Conservation (phyloP, 164 flowering plant species). For the Vitis rupestris region DNA sequence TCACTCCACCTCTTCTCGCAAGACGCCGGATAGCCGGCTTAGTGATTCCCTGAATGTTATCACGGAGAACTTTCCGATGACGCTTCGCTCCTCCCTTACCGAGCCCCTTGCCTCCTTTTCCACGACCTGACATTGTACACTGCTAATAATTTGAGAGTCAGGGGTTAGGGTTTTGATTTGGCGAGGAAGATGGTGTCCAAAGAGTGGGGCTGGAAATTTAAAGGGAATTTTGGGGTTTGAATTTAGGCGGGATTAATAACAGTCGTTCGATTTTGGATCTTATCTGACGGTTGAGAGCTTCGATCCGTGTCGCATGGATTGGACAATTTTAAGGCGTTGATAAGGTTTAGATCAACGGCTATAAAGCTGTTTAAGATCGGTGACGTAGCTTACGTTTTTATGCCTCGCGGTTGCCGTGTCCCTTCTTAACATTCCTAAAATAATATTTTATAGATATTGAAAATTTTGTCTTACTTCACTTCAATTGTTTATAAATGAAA, state of each 20-base stretch:
- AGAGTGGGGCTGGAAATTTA: neutral
- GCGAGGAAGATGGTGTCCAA: neutral
- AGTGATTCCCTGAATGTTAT: slow-evolving; percentile 27
- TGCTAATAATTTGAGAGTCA: too few relatives aligned
- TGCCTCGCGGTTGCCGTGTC: too few relatives aligned
- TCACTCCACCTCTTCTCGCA: slow-evolving; percentile 25
- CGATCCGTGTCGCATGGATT: neutral
- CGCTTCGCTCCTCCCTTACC: slow-evolving; percentile 29
- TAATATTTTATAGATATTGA: too few relatives aligned
- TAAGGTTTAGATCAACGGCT: neutral
- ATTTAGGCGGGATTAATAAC: neutral
- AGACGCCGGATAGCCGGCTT: slow-evolving; percentile 26
- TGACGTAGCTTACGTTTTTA: too few relatives aligned
- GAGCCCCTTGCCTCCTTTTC: slow-evolving; percentile 26
- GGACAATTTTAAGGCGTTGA: neutral
- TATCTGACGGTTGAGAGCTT: neutral
- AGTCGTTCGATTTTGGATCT: neutral
- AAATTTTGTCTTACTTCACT: too few relatives aligned
- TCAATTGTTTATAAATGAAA: too few relatives aligned
- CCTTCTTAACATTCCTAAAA: too few relatives aligned
- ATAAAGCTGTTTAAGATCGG: too few relatives aligned
- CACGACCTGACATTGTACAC: slow-evolving; percentile 21
- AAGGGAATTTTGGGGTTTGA: neutral
- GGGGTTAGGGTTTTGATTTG: neutral
- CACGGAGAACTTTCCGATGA: slow-evolving; percentile 24